Conservation (phyloP, 2,329 filamentous ascomycete genomes). For the Trichoderma polysporum region DNA sequence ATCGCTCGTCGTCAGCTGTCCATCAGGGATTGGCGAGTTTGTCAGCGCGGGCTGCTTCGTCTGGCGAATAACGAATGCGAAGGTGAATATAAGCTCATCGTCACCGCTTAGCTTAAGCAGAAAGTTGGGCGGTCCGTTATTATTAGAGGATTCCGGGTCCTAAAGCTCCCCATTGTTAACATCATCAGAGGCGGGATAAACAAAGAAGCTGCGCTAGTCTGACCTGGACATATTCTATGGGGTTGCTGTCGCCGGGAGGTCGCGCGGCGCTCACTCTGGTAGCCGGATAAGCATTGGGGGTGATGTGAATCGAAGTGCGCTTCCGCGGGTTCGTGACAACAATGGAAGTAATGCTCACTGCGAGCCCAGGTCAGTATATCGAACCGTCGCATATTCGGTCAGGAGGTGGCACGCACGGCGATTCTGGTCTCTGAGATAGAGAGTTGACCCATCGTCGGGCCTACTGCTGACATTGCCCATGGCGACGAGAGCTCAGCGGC, state of each 20-base stretch:
- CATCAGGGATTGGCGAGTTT: slow-evolving; percentile 49
- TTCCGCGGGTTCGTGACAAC: slow-evolving; percentile 77
- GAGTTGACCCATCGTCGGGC: slow-evolving; percentile 74
- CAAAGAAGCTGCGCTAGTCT: slow-evolving; percentile 30
- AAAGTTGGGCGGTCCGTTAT: slow-evolving; percentile 63
- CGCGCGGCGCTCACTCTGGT: slow-evolving; percentile 72
- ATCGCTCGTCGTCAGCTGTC: slow-evolving; percentile 54
- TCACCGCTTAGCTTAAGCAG: slow-evolving; percentile 85
- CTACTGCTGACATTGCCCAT: slow-evolving; percentile 95
- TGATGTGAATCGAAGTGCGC: slow-evolving; percentile 72
- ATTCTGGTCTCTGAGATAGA: slow-evolving; percentile 89
- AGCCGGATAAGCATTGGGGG: slow-evolving; percentile 86
- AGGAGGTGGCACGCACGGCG: slow-evolving; percentile 63
- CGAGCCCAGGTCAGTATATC: slow-evolving; percentile 25
- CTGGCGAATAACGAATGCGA: slow-evolving; percentile 78
- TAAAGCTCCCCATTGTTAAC: slow-evolving; percentile 38
- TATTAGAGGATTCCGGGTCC: slow-evolving; percentile 69
- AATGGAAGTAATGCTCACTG: slow-evolving; percentile 86
- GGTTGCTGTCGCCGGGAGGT: slow-evolving; percentile 68
- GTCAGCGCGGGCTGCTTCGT: slow-evolving; percentile 35
- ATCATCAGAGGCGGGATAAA: slow-evolving; percentile 18
- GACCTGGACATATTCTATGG: slow-evolving; percentile 92
- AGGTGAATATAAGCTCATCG: slow-evolving; percentile 89
- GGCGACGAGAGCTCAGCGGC: slow-evolving; percentile 36
- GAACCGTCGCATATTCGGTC: background rate